phyloP scores from a whole-genome alignment of 352 stramenopile genomes.

The Phytophthora chlamydospora region DNA sequence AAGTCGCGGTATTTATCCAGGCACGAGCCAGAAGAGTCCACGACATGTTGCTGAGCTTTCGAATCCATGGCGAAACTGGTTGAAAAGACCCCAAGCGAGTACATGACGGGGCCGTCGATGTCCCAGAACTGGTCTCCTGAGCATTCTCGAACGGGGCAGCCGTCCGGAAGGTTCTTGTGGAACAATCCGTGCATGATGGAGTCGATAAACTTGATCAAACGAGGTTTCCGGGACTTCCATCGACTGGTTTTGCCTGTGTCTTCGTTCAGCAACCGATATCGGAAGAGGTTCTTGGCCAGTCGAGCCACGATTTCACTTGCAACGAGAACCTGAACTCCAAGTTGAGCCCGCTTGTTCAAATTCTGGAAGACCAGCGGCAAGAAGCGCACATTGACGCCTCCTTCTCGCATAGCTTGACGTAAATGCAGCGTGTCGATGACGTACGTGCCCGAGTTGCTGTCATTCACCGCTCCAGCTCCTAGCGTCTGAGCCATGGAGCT shows the following conservation, averaged over 20 bases:
- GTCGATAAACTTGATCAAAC: slow-evolving; percentile 68
- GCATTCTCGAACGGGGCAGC: slow-evolving; percentile 44
- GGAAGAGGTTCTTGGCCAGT: slow-evolving; percentile 78
- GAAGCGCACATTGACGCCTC: slow-evolving; percentile 73
- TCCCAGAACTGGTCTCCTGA: slow-evolving; percentile 77
- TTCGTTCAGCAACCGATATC: slow-evolving; percentile 65
- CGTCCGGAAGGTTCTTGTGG: slow-evolving; percentile 46
- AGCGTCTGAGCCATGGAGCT: slow-evolving; percentile 40
- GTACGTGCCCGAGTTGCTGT: slow-evolving; percentile 55
- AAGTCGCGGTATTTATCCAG: slow-evolving; percentile 58
- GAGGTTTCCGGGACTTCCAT: slow-evolving; percentile 62
- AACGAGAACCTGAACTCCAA: slow-evolving; percentile 61
- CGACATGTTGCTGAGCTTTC: slow-evolving; percentile 23
- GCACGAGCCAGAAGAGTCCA: slow-evolving; percentile 5
- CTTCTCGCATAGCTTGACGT: slow-evolving; percentile 57
- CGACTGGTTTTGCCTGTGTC: slow-evolving; percentile 42
- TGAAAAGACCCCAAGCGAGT: slow-evolving; percentile 64
- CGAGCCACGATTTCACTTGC: slow-evolving; percentile 73
- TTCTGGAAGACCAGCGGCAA: slow-evolving; percentile 71
- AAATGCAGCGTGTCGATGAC: slow-evolving; percentile 73
- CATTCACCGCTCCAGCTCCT: slow-evolving; percentile 12
- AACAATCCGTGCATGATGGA: slow-evolving; percentile 74
- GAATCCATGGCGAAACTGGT: slow-evolving; percentile 60
- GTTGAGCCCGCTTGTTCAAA: slow-evolving; percentile 46
- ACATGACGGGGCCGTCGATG: slow-evolving; percentile 67